Evolutionary conservation across 352 stramenopile species (phyloP), one percentile per base, ranked within the genome.

Genomic region (Globisporangium camurandrum): DNA sequence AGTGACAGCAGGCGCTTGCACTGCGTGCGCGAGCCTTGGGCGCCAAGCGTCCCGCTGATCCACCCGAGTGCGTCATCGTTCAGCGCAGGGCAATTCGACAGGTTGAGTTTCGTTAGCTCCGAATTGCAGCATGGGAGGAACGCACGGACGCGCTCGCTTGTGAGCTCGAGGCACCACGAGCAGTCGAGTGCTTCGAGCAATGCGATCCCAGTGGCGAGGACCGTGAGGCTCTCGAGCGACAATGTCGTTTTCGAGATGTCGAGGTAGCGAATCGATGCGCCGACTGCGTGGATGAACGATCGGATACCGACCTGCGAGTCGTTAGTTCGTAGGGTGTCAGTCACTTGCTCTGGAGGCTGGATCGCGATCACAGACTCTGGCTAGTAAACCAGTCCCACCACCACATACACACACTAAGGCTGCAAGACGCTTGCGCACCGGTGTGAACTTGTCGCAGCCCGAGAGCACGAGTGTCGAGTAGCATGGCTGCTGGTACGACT

Each of bases 11-110:
- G 57, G 12, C 66, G 71, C 24, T 41, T 53, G 40, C 78, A 90
- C 38, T 80, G 73, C 30, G 78, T 88, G 20, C 80, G 66, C 17
- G 66, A 79, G 20, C 75, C 75, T 56, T 86, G 75, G 12, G 74
- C 64, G 4, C 78, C 78, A 11, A 90, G 53, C 1, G 67, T 58
- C 6, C 78, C 78, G n/a, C 69, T 67, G 26, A 92, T 75, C 74
- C 76, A 88, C 0, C 75, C 75, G 30, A 92, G 47, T 3, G 71
- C 73, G 33, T 92, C 80, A 50, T 92, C 80, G 41, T 77, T 87
- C 40, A 92, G 54, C 24, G 65, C 61, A 7, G 60, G 46, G 37
- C 80, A 89, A 36, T 66, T 57, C 5, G 75, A 84, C 0, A 88
- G 62, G 55, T 85, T 83, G 19, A 87, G 52, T 22, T 61, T 65